Conservation (phyloP, 345 rosid genomes). For the Raphanus sativus region DNA sequence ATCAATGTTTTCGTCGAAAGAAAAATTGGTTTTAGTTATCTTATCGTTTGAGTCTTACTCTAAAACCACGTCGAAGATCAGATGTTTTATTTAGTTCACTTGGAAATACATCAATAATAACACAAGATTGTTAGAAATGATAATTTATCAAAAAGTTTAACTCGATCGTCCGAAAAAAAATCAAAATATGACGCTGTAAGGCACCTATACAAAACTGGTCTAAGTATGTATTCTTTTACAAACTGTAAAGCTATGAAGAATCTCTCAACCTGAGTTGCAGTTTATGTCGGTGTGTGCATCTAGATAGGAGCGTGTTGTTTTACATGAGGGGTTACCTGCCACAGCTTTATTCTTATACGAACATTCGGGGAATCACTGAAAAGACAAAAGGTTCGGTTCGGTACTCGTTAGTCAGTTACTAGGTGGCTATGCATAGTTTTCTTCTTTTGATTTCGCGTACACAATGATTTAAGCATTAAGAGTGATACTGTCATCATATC, state of each 20-base stretch:
- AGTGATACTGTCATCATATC: background rate
- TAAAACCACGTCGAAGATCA: background rate
- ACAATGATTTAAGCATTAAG: background rate
- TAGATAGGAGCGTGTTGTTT: background rate
- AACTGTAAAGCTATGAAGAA: conserved; percentile 34
- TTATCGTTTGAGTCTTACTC: background rate
- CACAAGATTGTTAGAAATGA: background rate
- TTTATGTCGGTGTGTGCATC: background rate
- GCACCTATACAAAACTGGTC: background rate
- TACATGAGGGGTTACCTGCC: background rate
- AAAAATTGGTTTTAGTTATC: background rate
- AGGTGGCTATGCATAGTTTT: background rate
- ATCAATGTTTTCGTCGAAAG: background rate
- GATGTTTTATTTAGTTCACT: background rate
- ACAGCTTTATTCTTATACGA: background rate
- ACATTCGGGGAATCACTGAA: background rate
- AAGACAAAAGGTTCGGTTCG: background rate
- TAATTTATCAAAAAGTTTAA: background rate
- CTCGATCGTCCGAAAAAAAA: background rate
- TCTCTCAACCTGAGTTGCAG: background rate
- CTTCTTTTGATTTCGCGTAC: background rate
- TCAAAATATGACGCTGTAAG: background rate
- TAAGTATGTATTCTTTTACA: background rate
- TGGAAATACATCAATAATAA: background rate
- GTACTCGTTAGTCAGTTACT: background rate